Percentiles rank a stretch among this genome's conserved stretches.
Conservation (phyloP, 768 basidiomycete species). For the Boletellus ananas region DNA sequence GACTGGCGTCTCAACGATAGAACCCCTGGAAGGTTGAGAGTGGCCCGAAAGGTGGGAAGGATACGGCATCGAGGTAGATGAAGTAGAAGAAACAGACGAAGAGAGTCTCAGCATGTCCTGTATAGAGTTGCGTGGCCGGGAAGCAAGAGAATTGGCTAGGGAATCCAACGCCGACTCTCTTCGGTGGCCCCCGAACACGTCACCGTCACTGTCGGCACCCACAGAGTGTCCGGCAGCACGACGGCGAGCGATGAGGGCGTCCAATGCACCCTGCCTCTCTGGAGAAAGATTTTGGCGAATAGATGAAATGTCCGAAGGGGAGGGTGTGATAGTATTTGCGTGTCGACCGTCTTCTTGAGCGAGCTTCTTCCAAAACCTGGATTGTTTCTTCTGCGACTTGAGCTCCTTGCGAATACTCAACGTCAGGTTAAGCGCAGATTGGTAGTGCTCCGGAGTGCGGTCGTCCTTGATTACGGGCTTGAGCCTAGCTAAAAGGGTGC, state of each 20-base stretch:
- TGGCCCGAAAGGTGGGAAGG: constrained; percentile 10
- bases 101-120: constrained; percentile 12
- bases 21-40: constrained; percentile 7
- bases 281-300: constrained; percentile 23
- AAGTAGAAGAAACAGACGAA: constrained; percentile 17
- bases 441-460: constrained; percentile 41
- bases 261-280: constrained; percentile 33
- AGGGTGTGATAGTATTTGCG: constrained; percentile 23
- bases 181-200: constrained; percentile 24
- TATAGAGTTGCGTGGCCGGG: constrained; percentile 20
- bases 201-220: constrained; percentile 13
- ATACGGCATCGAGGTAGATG: constrained; percentile 22
- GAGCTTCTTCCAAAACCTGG: constrained; percentile 45
- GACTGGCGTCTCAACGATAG: constrained; percentile 15
- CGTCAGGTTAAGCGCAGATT: constrained; percentile 43
- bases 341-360: constrained; percentile 33
- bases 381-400: constrained; percentile 38
- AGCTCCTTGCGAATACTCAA: constrained; percentile 44
- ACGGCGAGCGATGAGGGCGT: constrained; percentile 34
- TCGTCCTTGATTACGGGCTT: constrained; percentile 33
- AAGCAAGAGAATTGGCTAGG: constrained; percentile 21
- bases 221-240: constrained; percentile 12
- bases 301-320: constrained; percentile 30
- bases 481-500: constrained; percentile 42
- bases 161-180: constrained; percentile 15